Base-by-base conservation (phyloP, 148 eudicot species). In the Nepenthes gracilis region DNA sequence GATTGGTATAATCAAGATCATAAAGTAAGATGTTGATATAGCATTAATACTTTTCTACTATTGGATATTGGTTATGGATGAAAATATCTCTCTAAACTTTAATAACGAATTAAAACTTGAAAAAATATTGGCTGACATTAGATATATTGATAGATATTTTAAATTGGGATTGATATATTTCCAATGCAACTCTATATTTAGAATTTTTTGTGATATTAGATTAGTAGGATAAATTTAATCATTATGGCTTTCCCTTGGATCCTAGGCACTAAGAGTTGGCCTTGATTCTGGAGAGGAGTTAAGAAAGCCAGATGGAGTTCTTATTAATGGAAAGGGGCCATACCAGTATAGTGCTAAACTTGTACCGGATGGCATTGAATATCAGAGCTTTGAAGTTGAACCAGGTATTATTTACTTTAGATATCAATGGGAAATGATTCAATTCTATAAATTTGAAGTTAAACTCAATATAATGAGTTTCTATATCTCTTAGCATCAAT, bases 321-420 rank as follows among this genome's bases (percentile, higher is more conserved):
- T 93, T 37, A 93, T 93, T 45, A 93, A 93, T 74, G 99, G 99
- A 37, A 89, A 89, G 69, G 99, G 99, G 54, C 99, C 99, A 8
- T 93, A 81, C 63, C 80, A 70, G 67, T 93, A 88, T 68, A 93
- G 86, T 54, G 49, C 12, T 49, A 49, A 63, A 10, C 76, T 93
- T 67, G 99, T 93, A 10, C 92, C 89, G 14, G 78, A 65, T 76
- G 95, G 84, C 37, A 75, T 88, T 40, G 87, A 76, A 1, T 67
- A 81, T 61, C 85, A 79, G 67, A 88, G 80, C 11, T 74, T 86
- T 38, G 73, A 75, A 63, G 96, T 93, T 64, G 95, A 93, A 36
- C 96, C 96, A 72, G 99, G 99, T 93, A 40, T 36, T 9, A 57
- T 43, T 40, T 12, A 23, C 35, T 23, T 23, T 23, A 50, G 2